Evolutionary conservation across 1,284 basidiomycete genomes (phyloP).

Genomic region (Cryptococcus jaspeensis): DNA sequence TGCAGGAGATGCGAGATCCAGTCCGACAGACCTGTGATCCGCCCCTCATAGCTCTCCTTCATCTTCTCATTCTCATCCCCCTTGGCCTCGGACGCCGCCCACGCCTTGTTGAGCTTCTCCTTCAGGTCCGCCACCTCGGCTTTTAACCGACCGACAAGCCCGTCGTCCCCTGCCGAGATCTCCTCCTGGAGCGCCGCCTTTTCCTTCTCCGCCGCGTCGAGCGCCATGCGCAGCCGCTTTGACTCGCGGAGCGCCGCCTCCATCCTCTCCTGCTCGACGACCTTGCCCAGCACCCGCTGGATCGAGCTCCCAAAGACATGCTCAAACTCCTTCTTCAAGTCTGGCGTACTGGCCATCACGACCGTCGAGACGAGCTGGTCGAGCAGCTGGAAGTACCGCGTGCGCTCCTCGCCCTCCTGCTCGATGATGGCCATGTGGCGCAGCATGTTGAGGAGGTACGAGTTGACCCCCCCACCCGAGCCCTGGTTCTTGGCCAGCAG

Average conservation of each 20-base stretch:
- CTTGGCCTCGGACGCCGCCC: conserved; percentile 71
- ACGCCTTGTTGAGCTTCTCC: conserved; percentile 72
- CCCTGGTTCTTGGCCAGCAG: conserved; percentile 71
- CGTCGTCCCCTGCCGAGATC: conserved; percentile 74
- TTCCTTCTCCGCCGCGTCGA: conserved; percentile 49
- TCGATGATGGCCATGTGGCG: conserved; percentile 89
- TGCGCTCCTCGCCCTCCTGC: conserved; percentile 77
- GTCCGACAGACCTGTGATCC: conserved; percentile 81
- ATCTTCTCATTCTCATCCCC: conserved; percentile 78
- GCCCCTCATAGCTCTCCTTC: conserved; percentile 78
- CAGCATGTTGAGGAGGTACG: conserved; percentile 87
- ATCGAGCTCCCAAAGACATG: conserved; percentile 86
- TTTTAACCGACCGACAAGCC: conserved; percentile 80
- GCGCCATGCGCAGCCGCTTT: conserved; percentile 63
- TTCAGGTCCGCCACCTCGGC: conserved; percentile 70
- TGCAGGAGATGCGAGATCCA: conserved; percentile 92
- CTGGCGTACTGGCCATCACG: conserved; percentile 80
- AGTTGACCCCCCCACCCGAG: conserved; percentile 64
- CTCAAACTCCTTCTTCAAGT: conserved; percentile 68
- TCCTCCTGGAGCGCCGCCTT: conserved; percentile 68
- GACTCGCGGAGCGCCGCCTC: conserved; percentile 78
- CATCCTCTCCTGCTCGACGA: conserved; percentile 86
- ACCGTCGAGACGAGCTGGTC: conserved; percentile 91
- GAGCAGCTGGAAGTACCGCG: conserved; percentile 88
- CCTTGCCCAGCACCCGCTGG: conserved; percentile 80